phyloP scores from a whole-genome alignment of 1,284 basidiomycete species.

The Volvariella surrecta region DNA sequence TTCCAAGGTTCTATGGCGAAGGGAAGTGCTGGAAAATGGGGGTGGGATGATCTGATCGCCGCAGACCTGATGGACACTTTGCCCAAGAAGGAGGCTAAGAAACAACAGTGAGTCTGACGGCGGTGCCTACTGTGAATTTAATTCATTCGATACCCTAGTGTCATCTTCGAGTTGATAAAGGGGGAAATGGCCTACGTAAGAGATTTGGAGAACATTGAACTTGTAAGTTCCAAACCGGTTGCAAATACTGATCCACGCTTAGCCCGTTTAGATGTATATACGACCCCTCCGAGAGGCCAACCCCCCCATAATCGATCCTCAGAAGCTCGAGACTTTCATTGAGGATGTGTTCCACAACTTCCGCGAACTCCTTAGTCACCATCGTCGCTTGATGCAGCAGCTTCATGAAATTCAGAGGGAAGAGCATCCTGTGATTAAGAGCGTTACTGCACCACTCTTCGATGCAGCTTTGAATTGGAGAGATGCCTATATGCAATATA shows the following conservation, averaged over 20 bases:
- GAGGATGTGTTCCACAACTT: slow-evolving; percentile 93
- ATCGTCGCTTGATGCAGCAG: slow-evolving; percentile 67
- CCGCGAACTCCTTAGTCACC: slow-evolving; percentile 67
- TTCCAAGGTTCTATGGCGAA: slow-evolving; percentile 84
- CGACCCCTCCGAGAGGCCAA: slow-evolving; percentile 66
- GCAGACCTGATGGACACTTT: slow-evolving; percentile 59
- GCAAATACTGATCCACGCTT: background rate
- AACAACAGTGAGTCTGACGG: slow-evolving; percentile 74
- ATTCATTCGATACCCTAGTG: slow-evolving; percentile 30
- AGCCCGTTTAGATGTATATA: slow-evolving; percentile 69
- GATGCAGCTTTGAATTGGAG: slow-evolving; percentile 90
- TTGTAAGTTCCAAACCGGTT: slow-evolving; percentile 32
- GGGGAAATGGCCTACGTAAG: slow-evolving; percentile 94
- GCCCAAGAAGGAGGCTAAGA: slow-evolving; percentile 71
- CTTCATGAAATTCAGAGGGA: slow-evolving; percentile 86
- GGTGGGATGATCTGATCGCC: slow-evolving; percentile 86
- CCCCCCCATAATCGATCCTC: slow-evolving; percentile 69
- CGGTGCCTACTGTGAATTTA: too few relatives aligned
- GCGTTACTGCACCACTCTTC: slow-evolving; percentile 80
- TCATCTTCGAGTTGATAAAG: slow-evolving; percentile 93
- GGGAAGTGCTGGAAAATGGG: slow-evolving; percentile 66
- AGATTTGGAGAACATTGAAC: slow-evolving; percentile 86
- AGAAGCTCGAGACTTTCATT: slow-evolving; percentile 74
- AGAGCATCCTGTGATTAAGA: slow-evolving; percentile 79
- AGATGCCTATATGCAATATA: slow-evolving; percentile 89